These are phyloP conservation scores for Exidia glandulosa DNA, from an alignment of 768 basidiomycete genomes.

Conservation along the genomic window DNA sequence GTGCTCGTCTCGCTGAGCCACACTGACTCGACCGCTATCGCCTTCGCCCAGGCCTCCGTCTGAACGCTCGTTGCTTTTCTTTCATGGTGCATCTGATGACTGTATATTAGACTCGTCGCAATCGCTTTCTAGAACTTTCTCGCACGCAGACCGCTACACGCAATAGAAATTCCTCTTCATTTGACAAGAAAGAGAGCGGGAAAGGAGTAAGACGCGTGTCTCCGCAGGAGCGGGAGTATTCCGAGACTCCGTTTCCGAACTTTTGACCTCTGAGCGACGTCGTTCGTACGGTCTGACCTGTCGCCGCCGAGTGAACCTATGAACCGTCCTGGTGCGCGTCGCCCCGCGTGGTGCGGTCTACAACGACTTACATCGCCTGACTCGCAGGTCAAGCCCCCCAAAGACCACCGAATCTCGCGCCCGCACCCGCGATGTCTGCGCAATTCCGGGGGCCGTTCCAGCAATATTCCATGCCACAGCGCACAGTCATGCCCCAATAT, in stretches of 20 bases:
- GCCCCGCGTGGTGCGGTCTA: neutral
- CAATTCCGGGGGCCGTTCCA: conserved; percentile 45
- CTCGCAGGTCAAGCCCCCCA: conserved; percentile 65
- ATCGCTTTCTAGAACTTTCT: neutral
- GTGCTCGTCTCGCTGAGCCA: conserved; percentile 84
- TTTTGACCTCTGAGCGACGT: neutral
- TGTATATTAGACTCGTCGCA: neutral
- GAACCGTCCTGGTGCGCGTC: neutral
- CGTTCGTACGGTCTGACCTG: neutral
- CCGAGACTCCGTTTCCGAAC: neutral
- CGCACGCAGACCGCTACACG: neutral
- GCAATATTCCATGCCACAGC: conserved; percentile 51
- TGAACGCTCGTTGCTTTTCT: conserved; percentile 10
- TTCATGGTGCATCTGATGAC: neutral
- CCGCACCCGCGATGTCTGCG: conserved; percentile 41
- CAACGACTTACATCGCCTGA: neutral
- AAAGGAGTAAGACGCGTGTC: neutral
- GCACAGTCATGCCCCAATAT: conserved; percentile 44
- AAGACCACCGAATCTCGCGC: conserved; percentile 63
- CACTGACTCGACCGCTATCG: conserved; percentile 65
- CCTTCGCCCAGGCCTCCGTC: conserved; percentile 66
- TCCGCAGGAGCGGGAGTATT: neutral
- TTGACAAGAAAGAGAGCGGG: neutral
- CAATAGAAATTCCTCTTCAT: neutral
- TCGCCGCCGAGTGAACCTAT: neutral